Evolutionary conservation across 2,329 filamentous ascomycete species (phyloP), one percentile per base, ranked within the genome.

Genomic region (Xylaria sp.): DNA sequence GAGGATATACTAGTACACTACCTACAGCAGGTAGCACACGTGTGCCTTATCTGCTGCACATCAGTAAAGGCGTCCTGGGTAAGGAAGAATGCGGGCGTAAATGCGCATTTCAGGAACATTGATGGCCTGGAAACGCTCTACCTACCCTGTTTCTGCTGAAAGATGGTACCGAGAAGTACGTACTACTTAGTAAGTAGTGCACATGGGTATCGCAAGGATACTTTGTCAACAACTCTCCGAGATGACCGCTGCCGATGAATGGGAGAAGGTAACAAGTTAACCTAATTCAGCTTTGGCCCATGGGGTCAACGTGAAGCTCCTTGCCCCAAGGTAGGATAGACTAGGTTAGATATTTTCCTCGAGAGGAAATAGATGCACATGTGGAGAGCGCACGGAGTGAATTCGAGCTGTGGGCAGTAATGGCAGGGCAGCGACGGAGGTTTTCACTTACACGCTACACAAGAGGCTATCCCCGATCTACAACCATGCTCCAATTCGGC

Each of bases 211-310:
- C 13, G 13, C 37, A 58, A 21, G 37, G 35, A 58, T n/a, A 29
- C 13, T 54, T 12, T 21, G 18, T 9, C 18, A 64, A 50, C 16
- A 51, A 58, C 44, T 61, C 42, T 66, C 58, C 64, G 59, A 66
- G 51, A 42, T 35, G 51, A 32, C 50, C 32, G 51, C 40, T 60
- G 50, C 51, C 23, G 27, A 37, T 37, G 32, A n/a, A 18, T 27
- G 12, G 25, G 18, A 53, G 25, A 54, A 12, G 9, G 37, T 42
- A 47, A 37, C 29, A n/a, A 5, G 50, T 53, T 32, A n/a, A 53
- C 25, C 27, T 18, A 5, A 29, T 53, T 18, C 16, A n/a, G 25
- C 8, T 10, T 53, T 53, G 27, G 29, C n/a, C 32, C 50, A 32
- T 10, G 16, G 29, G 27, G 29, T 53, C 50, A 16, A 32, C 6